These are phyloP conservation scores for Papiliotrema flavescens DNA, from an alignment of 1,284 basidiomycete genomes.

Conservation along the genomic window DNA sequence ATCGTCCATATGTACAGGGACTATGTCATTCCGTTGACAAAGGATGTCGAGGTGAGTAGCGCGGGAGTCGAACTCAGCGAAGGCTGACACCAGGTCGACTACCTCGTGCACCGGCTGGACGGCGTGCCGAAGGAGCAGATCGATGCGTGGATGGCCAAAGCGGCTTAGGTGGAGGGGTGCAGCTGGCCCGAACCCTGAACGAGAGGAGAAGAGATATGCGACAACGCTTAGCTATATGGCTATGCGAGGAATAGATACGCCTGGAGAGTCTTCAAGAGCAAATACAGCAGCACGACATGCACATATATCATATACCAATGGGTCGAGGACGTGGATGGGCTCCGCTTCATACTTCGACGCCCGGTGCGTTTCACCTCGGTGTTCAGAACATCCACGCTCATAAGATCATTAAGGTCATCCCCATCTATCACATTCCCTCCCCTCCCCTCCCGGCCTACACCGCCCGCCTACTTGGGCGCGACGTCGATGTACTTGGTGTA, in stretches of 20 bases:
- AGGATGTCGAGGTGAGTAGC: slow-evolving; percentile 86
- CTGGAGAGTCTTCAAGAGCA: no score
- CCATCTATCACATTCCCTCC: neutral
- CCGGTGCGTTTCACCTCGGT: no score
- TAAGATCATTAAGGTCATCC: no score
- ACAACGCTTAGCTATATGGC: no score
- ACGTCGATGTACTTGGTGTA: slow-evolving; percentile 25
- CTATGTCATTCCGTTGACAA: slow-evolving; percentile 94
- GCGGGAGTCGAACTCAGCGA: neutral
- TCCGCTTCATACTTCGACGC: no score
- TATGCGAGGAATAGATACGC: no score
- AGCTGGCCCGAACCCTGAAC: neutral
- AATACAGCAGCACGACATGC: no score
- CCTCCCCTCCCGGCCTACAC: neutral
- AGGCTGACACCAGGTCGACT: slow-evolving; percentile 67
- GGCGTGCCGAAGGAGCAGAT: slow-evolving; percentile 75
- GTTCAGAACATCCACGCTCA: no score
- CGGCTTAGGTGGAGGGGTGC: neutral
- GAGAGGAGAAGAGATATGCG: no score
- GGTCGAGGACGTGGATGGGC: no score
- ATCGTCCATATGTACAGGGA: slow-evolving; percentile 90
- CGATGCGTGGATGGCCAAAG: slow-evolving; percentile 55
- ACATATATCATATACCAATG: no score
- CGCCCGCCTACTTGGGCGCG: neutral
- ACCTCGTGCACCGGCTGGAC: slow-evolving; percentile 77